Base-by-base conservation (phyloP, 2,329 filamentous ascomycete species). In the Pyricularia grisea region DNA sequence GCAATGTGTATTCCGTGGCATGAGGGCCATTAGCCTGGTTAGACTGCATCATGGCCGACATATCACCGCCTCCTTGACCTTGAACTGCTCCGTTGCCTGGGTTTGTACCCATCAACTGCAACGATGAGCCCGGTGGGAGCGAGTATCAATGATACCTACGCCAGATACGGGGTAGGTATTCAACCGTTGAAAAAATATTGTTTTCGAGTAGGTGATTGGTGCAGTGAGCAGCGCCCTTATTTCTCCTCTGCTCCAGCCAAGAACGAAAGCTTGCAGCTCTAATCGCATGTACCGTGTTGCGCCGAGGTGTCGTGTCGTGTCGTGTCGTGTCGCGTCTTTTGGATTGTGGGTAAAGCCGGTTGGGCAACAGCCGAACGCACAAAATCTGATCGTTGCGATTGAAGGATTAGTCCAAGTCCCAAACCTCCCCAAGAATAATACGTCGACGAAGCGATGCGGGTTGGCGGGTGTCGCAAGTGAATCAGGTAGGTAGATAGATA, bases 1-100 rank as follows among this genome's bases (percentile, higher is more conserved):
- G 86, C 55, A 88, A 78, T 7, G 86, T 88, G 74, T 88, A 88
- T 73, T 88, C 86, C 71, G 86, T 88, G 71, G 85, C 85, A 74
- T 84, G 84, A 61, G 85, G 86, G 73, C 86, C 81, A 76, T 83
- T 84, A 70, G 79, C 74, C 74, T 79, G 78, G 74, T 81, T 80
- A 73, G 79, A 76, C 76, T 81, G 81, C 80, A 81, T 82, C 76
- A 77, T 79, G 73, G 75, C 78, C 72, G 74, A 78, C 76, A 79
- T 79, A 67, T 84, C 82, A 78, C 80, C 79, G 73, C 79, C 81
- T 74, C 78, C 77, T 74, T 73, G 70, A 42, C 74, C 75, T 14
- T 31, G 67, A 67, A 76, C 75, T 66, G 78, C 72, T 70, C 78
- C 79, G 73, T 79, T 79, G 67, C 79, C 79, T 69, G 77, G 76